Evolutionary conservation across 371 early-diverging fungal species (phyloP), one percentile per base, ranked within the genome.

Genomic region (Rhizopus sp.): DNA sequence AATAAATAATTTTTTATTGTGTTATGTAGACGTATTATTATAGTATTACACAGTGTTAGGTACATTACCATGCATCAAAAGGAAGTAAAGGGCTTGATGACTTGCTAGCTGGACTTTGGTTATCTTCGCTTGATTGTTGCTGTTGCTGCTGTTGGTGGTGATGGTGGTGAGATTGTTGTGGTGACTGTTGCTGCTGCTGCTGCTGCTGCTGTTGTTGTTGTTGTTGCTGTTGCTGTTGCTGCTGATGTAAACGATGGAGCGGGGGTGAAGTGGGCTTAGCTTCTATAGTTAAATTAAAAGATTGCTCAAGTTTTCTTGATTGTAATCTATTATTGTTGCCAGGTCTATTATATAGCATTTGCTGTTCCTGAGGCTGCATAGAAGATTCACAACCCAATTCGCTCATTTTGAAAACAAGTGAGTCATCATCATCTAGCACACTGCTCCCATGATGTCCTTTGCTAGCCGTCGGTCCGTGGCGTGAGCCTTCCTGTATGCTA

Each of bases 381-480:
- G 53, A 45, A 5, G 44, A 48, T 38, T 74, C 76, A 45, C 57
- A 60, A 41, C 64, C 77, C 16, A 80, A 61, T 52, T 80, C 80
- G 44, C 80, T 80, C 80, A 80, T 80, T 33, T 72, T 73, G 41
- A 80, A 80, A 16, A 80, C 72, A 44, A 77, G 68, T 7, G 80
- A 80, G 53, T 80, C 80, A 51, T 80, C 80, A 53, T 80, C 80
- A 60, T 80, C 80, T 52, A 76, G 45, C 17, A 68, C 5, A 23
- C 23, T 7, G 7, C 38, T 37, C 38, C 38, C 38, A 37, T 23
- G 23, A 2, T 23, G 0, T 23, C 23, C 23, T 23, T 23, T 23
- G 2, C 23, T 23, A 2, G 23, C 38, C 38, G 10, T 6, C 13
- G 2, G 38, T 37, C 30, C 29, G 46, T 46, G 29, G 46, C 23